These are phyloP conservation scores for Pseudocercospora fijiensis DNA, from an alignment of 2,329 filamentous ascomycete species.

Conservation along the genomic window DNA sequence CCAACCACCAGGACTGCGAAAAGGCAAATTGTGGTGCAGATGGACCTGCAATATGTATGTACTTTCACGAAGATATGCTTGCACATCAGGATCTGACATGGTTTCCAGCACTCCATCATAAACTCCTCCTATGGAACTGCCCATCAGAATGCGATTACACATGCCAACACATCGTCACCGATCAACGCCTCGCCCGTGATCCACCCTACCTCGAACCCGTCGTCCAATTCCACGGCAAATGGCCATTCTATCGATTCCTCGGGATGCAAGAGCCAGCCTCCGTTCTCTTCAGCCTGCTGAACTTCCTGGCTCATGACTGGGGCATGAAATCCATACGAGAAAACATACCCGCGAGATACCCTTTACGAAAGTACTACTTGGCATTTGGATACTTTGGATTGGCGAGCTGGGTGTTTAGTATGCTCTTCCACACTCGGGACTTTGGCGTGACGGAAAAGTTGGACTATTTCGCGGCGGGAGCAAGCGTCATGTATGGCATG, in stretches of 20 bases:
- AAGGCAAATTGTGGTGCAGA: conserved; percentile 73
- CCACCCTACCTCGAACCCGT: conserved; percentile 65
- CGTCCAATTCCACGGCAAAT: conserved; percentile 97
- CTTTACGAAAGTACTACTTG: conserved; percentile 77
- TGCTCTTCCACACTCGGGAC: conserved; percentile 90
- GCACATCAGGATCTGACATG: conserved; percentile 4
- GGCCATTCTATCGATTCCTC: conserved; percentile 87
- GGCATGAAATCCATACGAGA: conserved; percentile 71
- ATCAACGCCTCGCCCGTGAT: conserved; percentile 63
- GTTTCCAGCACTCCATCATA: conserved; percentile 70
- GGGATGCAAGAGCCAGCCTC: conserved; percentile 95
- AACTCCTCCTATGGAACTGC: conserved; percentile 89
- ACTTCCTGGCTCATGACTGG: conserved; percentile 79
- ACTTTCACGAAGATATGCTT: conserved; percentile 14
- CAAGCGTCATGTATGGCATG: conserved; percentile 83
- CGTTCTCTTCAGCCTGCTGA: conserved; percentile 89
- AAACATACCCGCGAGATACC: conserved; percentile 69
- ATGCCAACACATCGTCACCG: conserved; percentile 90
- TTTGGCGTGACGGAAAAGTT: conserved; percentile 83
- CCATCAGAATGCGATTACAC: conserved; percentile 94
- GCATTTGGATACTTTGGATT: conserved; percentile 77
- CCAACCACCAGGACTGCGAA: conserved; percentile 65
- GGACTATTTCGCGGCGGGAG: conserved; percentile 94
- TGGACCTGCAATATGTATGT: conserved; percentile 69
- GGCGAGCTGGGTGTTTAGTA: conserved; percentile 81